Evolutionary conservation across 164 flowering plant species (phyloP), one percentile per base, ranked within the genome.

Genomic region (Amborella trichopoda): DNA sequence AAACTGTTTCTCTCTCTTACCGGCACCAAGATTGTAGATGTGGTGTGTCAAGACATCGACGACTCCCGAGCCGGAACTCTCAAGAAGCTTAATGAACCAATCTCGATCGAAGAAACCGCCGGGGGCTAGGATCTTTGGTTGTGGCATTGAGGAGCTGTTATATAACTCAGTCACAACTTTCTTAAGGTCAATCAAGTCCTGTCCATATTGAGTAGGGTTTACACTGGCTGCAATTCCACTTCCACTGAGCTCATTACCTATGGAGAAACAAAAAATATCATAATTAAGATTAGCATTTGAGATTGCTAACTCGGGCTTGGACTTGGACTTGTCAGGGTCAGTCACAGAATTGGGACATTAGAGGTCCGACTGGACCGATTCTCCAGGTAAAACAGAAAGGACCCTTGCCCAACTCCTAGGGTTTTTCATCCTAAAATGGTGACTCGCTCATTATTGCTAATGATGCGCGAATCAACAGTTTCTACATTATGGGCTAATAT

Each of bases 181-280:
- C 41, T 59, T 71, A 2, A 82, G 75, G 4, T 50, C 46, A 46
- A 68, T 68, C 50, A 72, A 33, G 57, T 82, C 91, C 61, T 67
- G 68, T 19, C 56, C 82, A 58, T 82, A 79, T 40, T 62, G 78
- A 23, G 53, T 61, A 23, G 73, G 76, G 28, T 36, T 37, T 21
- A 82, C 80, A 26, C 73, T 68, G 32, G 87, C 87, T 28, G 76
- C 72, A 23, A 82, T 44, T 1, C 87, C 87, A 47, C 26, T 58
- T 50, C 91, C 91, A 58, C 91, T 60, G 57, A 82, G 53, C 58
- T 82, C 91, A 57, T 82, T 82, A 21, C 91, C 91, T 79, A n/a
- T n/a, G n/a, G n/a, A n/a, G n/a, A n/a, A n/a, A n/a, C n/a, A n/a
- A n/a, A n/a, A n/a, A n/a, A n/a, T n/a, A n/a, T n/a, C n/a, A n/a